Evolutionary conservation across 1,284 basidiomycete species (phyloP).

Genomic region (Gomphus sp.): DNA sequence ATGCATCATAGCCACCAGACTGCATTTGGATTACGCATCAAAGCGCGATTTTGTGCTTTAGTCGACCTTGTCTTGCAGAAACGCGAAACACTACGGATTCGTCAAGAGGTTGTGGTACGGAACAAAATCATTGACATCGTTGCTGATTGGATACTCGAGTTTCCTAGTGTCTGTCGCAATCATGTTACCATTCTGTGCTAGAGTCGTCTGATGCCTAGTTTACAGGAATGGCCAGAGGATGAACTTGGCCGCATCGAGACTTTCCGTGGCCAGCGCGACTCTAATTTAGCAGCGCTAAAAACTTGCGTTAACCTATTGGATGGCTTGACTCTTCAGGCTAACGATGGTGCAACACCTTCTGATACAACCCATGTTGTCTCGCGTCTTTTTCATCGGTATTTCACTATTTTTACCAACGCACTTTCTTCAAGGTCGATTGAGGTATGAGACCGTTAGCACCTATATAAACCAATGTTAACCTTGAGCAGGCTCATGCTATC

Average conservation of each 20-base stretch:
- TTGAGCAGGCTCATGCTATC: not conserved
- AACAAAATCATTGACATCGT: constrained; percentile 68
- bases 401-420: constrained; percentile 53
- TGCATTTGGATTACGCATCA: constrained; percentile 52
- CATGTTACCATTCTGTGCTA: constrained; percentile 9
- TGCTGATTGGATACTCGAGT: constrained; percentile 65
- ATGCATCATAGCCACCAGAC: constrained; percentile 48
- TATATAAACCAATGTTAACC: not conserved
- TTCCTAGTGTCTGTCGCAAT: constrained; percentile 32
- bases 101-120: constrained; percentile 58
- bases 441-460: not conserved
- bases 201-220: not conserved
- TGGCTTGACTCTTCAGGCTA: constrained; percentile 55
- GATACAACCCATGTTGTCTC: constrained; percentile 64
- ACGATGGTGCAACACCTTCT: constrained; percentile 46
- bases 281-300: constrained; percentile 64
- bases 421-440: constrained; percentile 21
- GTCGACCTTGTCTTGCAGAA: constrained; percentile 62
- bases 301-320: constrained; percentile 73
- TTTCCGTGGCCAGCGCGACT: constrained; percentile 42
- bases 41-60: constrained; percentile 69
- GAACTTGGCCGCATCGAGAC: constrained; percentile 17
- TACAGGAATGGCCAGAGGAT: constrained; percentile 5
- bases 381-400: constrained; percentile 72
- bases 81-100: constrained; percentile 49